phyloP scores from a whole-genome alignment of 495 filamentous ascomycete species.

The Lasiosphaeris hirsuta region DNA sequence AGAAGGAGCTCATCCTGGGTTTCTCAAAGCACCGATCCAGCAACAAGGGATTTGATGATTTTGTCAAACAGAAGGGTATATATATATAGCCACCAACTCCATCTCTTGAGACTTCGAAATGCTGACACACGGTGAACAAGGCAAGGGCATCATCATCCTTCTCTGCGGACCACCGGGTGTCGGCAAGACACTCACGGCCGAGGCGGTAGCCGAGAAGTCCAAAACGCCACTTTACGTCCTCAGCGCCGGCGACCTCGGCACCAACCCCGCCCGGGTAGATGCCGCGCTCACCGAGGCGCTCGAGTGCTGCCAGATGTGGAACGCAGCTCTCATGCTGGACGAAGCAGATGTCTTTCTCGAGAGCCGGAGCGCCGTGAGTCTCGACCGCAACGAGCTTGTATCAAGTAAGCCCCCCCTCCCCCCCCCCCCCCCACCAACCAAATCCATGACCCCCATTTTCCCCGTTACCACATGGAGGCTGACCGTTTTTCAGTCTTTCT shows the following conservation, averaged over 20 bases:
- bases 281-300: constrained; percentile 36
- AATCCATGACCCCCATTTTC: no score
- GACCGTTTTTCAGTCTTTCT: constrained; percentile 33
- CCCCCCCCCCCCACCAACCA: no score
- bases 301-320: constrained; percentile 37
- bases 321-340: constrained; percentile 39
- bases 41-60: constrained; percentile 50
- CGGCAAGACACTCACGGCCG: constrained; percentile 55
- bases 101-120: no score
- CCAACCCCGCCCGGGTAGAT: constrained; percentile 11
- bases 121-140: no score
- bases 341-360: constrained; percentile 44
- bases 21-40: constrained; percentile 34
- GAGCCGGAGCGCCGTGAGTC: constrained; percentile 38
- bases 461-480: no score
- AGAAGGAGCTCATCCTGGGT: constrained; percentile 45
- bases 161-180: constrained; percentile 50
- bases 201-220: constrained; percentile 38
- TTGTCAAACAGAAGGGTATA: constrained; percentile 36
- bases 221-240: constrained; percentile 18
- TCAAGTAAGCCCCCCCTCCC: constrained; percentile 16
- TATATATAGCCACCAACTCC: background rate
- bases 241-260: constrained; percentile 19
- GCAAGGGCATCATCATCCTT: constrained; percentile 47
- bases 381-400: constrained; percentile 40